Percentiles rank a stretch among this genome's conserved stretches.
Conservation (phyloP, 768 basidiomycete species). For the Ramaria rubella region DNA sequence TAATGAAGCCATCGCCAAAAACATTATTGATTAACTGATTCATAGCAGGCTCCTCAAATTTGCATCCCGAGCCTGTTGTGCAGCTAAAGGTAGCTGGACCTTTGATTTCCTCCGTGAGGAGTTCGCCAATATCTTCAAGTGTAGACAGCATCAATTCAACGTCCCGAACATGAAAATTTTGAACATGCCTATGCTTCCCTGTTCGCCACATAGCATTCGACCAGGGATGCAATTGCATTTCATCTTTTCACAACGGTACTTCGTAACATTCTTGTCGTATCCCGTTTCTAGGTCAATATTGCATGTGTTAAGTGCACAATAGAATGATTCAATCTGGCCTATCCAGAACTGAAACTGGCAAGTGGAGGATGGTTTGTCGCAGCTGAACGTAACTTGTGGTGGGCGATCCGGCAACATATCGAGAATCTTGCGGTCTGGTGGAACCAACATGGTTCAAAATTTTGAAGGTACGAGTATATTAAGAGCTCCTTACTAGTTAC, state of each 20-base stretch:
- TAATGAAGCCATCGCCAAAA: constrained; percentile 89
- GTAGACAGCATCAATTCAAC: background rate
- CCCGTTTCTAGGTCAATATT: constrained; percentile 37
- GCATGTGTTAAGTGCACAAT: constrained; percentile 80
- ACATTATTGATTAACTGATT: constrained; percentile 89
- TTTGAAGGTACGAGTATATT: background rate
- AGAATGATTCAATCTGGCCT: constrained; percentile 89
- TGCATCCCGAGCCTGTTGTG: constrained; percentile 62
- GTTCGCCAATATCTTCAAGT: constrained; percentile 81
- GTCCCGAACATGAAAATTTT: background rate
- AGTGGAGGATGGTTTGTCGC: constrained; percentile 51
- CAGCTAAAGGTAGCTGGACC: constrained; percentile 90
- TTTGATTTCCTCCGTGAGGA: constrained; percentile 80
- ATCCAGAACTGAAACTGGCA: constrained; percentile 99
- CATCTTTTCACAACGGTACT: constrained; percentile 77
- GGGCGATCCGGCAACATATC: constrained; percentile 88
- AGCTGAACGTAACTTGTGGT: constrained; percentile 95
- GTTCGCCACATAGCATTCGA: constrained; percentile 91
- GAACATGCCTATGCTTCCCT: constrained; percentile 80
- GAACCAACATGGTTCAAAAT: background rate
- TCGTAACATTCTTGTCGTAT: constrained; percentile 64
- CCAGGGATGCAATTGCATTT: constrained; percentile 91
- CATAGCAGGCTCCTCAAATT: constrained; percentile 96
- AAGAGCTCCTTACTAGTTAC: constrained; percentile 74
- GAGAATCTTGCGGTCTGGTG: constrained; percentile 84